phyloP scores from a whole-genome alignment of 257 asterid genomes.

The Handroanthus guayacan region DNA sequence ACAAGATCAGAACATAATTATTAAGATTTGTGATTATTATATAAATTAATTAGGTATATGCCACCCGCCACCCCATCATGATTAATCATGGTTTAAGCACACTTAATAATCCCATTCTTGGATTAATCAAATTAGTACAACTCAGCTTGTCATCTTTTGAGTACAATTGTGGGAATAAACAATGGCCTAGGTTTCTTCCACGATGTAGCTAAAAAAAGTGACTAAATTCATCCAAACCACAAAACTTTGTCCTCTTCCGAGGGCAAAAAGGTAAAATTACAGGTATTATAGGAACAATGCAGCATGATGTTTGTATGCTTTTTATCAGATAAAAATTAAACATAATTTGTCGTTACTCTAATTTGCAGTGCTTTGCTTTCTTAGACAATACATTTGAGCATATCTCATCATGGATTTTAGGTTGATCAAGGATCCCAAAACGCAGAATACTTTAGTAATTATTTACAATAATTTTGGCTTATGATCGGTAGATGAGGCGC shows the following conservation, averaged over 20 bases:
- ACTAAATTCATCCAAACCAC: constrained; percentile 20
- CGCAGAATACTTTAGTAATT: background rate
- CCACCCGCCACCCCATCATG: constrained; percentile 39
- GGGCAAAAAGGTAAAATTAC: background rate
- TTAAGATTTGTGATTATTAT: constrained; percentile 6
- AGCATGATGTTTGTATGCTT: background rate
- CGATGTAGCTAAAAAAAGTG: background rate
- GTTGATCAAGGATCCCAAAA: background rate
- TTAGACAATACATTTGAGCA: constrained; percentile 30
- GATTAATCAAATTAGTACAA: constrained; percentile 36
- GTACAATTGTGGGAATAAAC: constrained; percentile 19
- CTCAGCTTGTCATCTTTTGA: constrained; percentile 44
- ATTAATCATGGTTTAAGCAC: constrained; percentile 23
- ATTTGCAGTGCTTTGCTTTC: constrained; percentile 14
- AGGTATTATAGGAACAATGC: background rate
- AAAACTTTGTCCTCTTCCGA: constrained; percentile 25
- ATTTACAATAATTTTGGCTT: background rate
- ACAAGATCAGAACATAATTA: constrained; percentile 9
- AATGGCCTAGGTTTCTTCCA: background rate
- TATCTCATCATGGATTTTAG: constrained; percentile 3
- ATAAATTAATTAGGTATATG: background rate
- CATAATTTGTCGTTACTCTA: background rate
- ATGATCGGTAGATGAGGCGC: constrained; percentile 21
- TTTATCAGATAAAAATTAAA: background rate
- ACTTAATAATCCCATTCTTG: constrained; percentile 7